A percentile compares a stretch with the other conserved stretches of the same genome.
phyloP scores from a whole-genome alignment of 2,329 filamentous ascomycete genomes.

The Ambrosiella cleistominuta region DNA sequence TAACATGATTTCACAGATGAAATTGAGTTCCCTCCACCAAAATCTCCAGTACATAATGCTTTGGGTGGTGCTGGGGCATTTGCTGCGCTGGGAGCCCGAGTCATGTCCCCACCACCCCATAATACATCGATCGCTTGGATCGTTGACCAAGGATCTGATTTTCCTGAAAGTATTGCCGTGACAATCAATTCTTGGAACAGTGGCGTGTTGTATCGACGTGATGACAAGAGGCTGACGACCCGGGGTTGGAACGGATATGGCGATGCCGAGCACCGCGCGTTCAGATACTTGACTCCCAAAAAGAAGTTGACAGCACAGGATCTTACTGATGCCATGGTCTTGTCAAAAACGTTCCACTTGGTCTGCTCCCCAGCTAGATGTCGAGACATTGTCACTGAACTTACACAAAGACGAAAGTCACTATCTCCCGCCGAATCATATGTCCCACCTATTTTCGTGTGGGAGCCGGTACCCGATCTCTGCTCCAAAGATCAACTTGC shows the following conservation, averaged over 20 bases:
- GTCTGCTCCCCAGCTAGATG: slow-evolving; percentile 69
- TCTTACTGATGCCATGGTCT: slow-evolving; percentile 47
- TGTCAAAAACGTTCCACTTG: slow-evolving; percentile 66
- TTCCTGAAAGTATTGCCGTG: slow-evolving; percentile 47
- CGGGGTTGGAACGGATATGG: slow-evolving; percentile 87
- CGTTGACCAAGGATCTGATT: slow-evolving; percentile 77
- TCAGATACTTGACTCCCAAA: slow-evolving; percentile 79
- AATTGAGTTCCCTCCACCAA: slow-evolving; percentile 65
- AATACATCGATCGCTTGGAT: slow-evolving; percentile 71
- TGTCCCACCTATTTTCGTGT: slow-evolving; percentile 58
- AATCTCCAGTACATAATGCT: slow-evolving; percentile 51
- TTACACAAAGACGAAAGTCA: slow-evolving; percentile 39
- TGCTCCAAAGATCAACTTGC: slow-evolving; percentile 54
- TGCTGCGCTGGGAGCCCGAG: slow-evolving; percentile 69
- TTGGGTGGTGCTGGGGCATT: slow-evolving; percentile 83
- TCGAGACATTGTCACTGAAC: slow-evolving; percentile 55
- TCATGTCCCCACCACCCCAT: slow-evolving; percentile 52
- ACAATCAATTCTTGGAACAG: slow-evolving; percentile 62
- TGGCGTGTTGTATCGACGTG: slow-evolving; percentile 48
- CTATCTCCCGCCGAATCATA: slow-evolving; percentile 21
- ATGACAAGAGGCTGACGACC: slow-evolving; percentile 56
- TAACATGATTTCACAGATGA: slow-evolving; percentile 45
- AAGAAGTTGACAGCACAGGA: slow-evolving; percentile 58
- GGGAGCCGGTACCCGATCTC: slow-evolving; percentile 87
- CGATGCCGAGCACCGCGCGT: slow-evolving; percentile 50